phyloP scores from a whole-genome alignment of 495 filamentous ascomycete genomes.

The Margaritispora aquatica region DNA sequence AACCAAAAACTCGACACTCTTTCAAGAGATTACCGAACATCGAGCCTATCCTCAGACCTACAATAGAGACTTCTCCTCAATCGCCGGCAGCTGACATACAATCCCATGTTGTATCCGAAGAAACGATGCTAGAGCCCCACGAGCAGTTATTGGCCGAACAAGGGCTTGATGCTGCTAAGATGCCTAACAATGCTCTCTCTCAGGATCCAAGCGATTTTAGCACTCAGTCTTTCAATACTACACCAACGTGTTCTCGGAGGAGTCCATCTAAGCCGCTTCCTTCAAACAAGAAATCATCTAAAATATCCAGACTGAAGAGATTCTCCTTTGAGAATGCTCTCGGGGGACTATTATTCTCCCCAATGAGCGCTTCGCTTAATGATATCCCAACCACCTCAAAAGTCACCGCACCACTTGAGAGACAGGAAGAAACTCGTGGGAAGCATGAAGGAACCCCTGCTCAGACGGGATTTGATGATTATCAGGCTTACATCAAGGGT shows the following conservation, averaged over 20 bases:
- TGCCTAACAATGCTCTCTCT: not conserved
- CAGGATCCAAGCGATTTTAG: slow-evolving; percentile 5
- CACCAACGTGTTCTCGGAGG: not conserved
- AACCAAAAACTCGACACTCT: not conserved
- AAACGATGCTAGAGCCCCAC: not conserved
- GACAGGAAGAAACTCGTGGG: too few species aligned
- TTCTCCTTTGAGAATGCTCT: not conserved
- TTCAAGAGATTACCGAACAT: not conserved
- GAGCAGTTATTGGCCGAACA: too few species aligned
- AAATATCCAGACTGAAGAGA: not conserved
- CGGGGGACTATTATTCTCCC: not conserved
- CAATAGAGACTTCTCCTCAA: too few species aligned
- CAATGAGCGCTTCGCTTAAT: not conserved
- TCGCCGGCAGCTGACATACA: too few species aligned
- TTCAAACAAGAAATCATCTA: not conserved
- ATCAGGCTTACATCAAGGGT: not conserved
- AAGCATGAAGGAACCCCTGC: not conserved
- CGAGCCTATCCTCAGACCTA: not conserved
- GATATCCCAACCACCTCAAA: not conserved
- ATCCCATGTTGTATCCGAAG: too few species aligned
- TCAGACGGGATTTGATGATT: not conserved
- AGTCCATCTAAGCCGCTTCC: not conserved
- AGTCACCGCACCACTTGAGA: not conserved
- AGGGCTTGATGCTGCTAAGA: too few species aligned
- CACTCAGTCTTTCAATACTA: slow-evolving; percentile 17